Evolutionary conservation across 202 grass and related monocot genomes (phyloP), one percentile per base, ranked within the genome.

Genomic region (Digitaria exilis): DNA sequence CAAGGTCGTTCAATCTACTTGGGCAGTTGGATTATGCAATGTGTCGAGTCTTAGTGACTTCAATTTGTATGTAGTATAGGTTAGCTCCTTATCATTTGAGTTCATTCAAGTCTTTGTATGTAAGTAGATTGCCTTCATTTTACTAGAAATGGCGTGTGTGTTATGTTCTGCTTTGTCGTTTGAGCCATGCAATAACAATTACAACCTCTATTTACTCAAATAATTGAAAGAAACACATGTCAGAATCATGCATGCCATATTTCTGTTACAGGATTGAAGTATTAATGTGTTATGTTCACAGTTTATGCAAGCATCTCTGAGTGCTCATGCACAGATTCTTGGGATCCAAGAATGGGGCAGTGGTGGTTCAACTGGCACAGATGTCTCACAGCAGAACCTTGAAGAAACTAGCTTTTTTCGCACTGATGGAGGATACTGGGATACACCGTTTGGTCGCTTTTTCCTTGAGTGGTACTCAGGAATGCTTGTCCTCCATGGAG

Each of bases 391-490:
- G 35, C 74, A 74, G 71, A 86, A 88, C 29, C 73, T 85, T 55
- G 87, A 91, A 71, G 78, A 87, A 48, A 89, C 84, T 46, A 66
- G 26, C 7, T 91, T 91, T 80, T 94, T 91, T 43, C 87, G 56
- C 5, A 45, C 72, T 49, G 43, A 89, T 46, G 80, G 80, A 89
- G 92, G 87, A 64, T 91, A 87, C 78, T 91, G 92, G 89, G 89
- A 91, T 73, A 87, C 84, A 48, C 74, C 84, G 63, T 89, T 78
- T 70, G 89, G 92, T 26, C 87, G 28, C 2, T 89, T 94, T 85
- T 94, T 94, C 70, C 92, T 94, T 3, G 87, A 94, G 71, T 94
- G 89, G 92, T 94, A 94, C 84, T 91, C 89, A 42, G 89, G 87
- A 54, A 85, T 94, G 89, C 87, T 94, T 55, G 78, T 91, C 39